Percentiles rank a stretch among this genome's conserved stretches.
Conservation (phyloP, 2,329 filamentous ascomycete genomes). For the Cyphellophora attinorum region DNA sequence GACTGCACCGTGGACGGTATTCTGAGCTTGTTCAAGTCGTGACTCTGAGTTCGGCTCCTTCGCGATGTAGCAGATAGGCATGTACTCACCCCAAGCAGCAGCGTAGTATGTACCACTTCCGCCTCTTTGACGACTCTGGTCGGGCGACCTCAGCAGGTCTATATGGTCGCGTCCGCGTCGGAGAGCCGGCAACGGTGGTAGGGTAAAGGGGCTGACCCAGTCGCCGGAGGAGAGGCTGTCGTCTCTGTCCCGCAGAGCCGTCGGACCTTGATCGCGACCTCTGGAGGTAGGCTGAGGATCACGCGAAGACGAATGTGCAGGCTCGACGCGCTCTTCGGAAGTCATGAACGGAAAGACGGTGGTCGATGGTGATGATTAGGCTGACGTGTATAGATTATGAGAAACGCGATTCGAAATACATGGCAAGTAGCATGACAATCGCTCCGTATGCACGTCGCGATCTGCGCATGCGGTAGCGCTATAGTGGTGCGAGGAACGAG, state of each 20-base stretch:
- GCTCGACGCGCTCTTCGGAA: conserved; percentile 13
- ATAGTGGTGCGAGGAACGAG: too few relatives aligned
- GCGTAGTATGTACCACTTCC: conserved; percentile 53
- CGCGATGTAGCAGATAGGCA: too few relatives aligned
- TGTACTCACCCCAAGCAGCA: conserved; percentile 88
- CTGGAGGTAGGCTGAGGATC: background rate
- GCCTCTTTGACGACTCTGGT: conserved; percentile 25
- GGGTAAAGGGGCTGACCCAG: conserved; percentile 17
- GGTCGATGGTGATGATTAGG: conserved; percentile 1
- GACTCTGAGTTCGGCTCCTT: too few relatives aligned
- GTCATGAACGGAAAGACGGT: conserved; percentile 15
- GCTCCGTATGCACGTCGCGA: background rate
- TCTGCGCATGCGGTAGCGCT: too few relatives aligned
- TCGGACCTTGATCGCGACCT: background rate
- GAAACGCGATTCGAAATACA: background rate
- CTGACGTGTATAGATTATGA: background rate
- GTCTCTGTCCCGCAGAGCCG: background rate
- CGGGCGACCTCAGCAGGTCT: conserved; percentile 10
- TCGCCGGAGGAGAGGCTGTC: conserved; percentile 12
- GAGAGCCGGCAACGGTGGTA: conserved; percentile 17
- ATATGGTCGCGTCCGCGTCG: conserved; percentile 12
- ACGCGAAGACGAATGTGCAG: conserved; percentile 1
- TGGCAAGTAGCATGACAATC: background rate
- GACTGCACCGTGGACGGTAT: too few relatives aligned
- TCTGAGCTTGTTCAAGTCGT: too few relatives aligned